Conservation (phyloP, 257 asterid species). For the Handroanthus guayacan region DNA sequence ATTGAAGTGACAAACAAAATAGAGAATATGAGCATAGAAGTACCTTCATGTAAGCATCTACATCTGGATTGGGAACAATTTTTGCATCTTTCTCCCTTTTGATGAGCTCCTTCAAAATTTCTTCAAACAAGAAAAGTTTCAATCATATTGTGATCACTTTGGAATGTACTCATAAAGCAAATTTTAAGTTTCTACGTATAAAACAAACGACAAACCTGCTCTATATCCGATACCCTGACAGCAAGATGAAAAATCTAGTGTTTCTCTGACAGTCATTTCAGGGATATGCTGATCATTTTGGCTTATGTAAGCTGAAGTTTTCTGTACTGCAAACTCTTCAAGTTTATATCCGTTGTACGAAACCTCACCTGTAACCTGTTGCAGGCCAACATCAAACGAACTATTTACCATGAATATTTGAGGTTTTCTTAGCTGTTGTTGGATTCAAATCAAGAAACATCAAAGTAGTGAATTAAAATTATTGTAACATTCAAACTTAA, state of each 20-base stretch:
- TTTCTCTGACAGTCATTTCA: slow-evolving; percentile 61
- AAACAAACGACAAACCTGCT: slow-evolving; percentile 47
- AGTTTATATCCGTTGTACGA: slow-evolving; percentile 52
- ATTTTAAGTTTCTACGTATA: background rate
- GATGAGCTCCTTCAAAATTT: slow-evolving; percentile 50
- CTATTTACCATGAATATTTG: background rate
- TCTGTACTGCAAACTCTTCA: slow-evolving; percentile 57
- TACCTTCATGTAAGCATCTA: slow-evolving; percentile 69
- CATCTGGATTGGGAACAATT: slow-evolving; percentile 55
- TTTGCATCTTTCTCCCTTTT: slow-evolving; percentile 57
- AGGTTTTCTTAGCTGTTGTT: background rate
- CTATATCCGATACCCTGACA: slow-evolving; percentile 60
- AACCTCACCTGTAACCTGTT: slow-evolving; percentile 49
- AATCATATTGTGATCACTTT: background rate
- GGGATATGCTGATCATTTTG: slow-evolving; percentile 62
- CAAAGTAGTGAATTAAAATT: background rate
- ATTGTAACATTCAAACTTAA: background rate
- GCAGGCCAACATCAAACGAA: background rate
- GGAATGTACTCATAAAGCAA: background rate
- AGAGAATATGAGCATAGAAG: background rate
- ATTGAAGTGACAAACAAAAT: background rate
- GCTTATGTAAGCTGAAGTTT: slow-evolving; percentile 56
- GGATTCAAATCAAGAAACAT: background rate
- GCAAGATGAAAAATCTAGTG: slow-evolving; percentile 56
- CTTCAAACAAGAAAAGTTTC: slow-evolving; percentile 26